phyloP scores from a whole-genome alignment of 1,284 basidiomycete genomes.

The Cryptococcus sp. region DNA sequence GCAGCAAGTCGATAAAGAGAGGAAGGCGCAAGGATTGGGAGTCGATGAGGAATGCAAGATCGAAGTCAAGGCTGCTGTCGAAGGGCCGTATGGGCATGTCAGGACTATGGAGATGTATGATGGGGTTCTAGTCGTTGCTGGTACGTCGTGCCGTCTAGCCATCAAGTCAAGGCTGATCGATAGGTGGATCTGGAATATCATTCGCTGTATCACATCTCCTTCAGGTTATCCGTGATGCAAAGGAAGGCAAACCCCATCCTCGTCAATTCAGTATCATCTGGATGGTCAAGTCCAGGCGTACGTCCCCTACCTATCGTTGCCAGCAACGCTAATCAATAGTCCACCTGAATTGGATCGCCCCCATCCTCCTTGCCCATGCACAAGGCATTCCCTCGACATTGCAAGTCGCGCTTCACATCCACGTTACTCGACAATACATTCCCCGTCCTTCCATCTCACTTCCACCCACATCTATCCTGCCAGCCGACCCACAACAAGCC shows the following conservation, averaged over 20 bases:
- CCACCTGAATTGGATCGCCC: constrained; percentile 31
- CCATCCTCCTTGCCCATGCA: constrained; percentile 16
- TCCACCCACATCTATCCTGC: constrained; percentile 7
- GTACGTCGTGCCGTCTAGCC: constrained; percentile 13
- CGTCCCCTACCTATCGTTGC: constrained; percentile 2
- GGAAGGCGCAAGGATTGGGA: constrained; percentile 10
- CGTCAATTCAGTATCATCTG: constrained; percentile 32
- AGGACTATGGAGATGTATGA: constrained; percentile 22
- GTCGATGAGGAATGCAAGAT: constrained; percentile 17
- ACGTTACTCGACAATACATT: constrained; percentile 22
- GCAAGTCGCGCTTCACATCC: constrained; percentile 18
- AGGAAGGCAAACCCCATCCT: constrained; percentile 23
- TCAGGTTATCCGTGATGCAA: constrained; percentile 23
- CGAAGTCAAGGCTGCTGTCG: constrained; percentile 28
- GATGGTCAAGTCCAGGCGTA: constrained; percentile 31
- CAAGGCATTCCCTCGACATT: constrained; percentile 14
- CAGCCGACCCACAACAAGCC: constrained; percentile 2
- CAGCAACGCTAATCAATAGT: constrained; percentile 8
- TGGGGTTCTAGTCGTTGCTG: constrained; percentile 36
- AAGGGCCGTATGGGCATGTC: constrained; percentile 40
- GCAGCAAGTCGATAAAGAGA: constrained; percentile 12
- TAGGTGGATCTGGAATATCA: constrained; percentile 42
- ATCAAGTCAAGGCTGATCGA: neutral
- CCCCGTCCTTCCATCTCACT: constrained; percentile 9
- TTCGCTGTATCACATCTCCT: constrained; percentile 33